Evolutionary conservation across 257 asterid genomes (phyloP).

Genomic region (Nicotiana sylvestris): DNA sequence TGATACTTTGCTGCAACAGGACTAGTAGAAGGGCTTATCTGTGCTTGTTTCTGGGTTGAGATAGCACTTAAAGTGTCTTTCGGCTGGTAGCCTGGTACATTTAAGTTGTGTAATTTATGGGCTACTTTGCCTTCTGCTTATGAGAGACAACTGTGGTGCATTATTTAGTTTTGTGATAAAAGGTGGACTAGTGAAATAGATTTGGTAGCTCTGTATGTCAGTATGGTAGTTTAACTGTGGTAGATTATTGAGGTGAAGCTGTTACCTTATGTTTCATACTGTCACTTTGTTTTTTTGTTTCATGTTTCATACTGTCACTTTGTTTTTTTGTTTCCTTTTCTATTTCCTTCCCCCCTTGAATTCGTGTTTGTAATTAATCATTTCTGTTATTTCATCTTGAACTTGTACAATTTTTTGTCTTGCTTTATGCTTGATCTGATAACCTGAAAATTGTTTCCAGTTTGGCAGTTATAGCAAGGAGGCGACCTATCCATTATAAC

Average conservation of each 20-base stretch:
- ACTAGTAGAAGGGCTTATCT: neutral
- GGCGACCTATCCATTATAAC: slow-evolving; percentile 65
- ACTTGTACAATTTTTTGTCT: neutral
- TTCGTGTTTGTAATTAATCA: neutral
- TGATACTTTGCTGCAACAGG: neutral
- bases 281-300: neutral
- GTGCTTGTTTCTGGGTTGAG: neutral
- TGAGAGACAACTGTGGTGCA: neutral
- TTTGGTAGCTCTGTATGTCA: neutral
- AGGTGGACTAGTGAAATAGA: neutral
- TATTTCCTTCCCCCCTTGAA: neutral
- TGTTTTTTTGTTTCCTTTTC: neutral
- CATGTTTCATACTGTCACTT: neutral
- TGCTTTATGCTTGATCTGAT: slow-evolving; percentile 1
- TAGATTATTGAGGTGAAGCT: neutral
- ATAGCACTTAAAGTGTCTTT: neutral
- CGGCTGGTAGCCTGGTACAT: neutral
- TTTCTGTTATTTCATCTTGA: neutral
- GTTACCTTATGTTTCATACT: neutral
- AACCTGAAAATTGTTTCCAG: slow-evolving; percentile 41
- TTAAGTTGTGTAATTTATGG: neutral
- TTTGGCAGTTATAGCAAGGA: slow-evolving; percentile 83
- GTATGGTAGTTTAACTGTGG: neutral
- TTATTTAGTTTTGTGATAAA: neutral
- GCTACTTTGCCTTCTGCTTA: neutral